phyloP scores from a whole-genome alignment of 2,329 filamentous ascomycete species.

The Pseudonectria foliicola region DNA sequence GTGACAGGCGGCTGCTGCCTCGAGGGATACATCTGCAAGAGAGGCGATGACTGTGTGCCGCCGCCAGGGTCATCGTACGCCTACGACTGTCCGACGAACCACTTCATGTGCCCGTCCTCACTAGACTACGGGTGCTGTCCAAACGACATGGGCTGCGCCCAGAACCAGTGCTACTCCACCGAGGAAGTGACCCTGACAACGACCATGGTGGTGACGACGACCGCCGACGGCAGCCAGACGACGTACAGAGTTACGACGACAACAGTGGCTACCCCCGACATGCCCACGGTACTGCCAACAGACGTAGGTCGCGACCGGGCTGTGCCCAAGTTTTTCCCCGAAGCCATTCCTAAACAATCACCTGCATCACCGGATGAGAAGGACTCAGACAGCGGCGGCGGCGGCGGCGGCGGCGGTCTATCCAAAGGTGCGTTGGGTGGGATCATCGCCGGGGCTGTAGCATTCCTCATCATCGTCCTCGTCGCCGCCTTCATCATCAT shows the following conservation, averaged over 20 bases:
- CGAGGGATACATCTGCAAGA: constrained; percentile 37
- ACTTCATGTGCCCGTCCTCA: constrained; percentile 43
- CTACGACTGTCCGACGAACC: constrained; percentile 36
- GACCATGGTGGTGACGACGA: constrained; percentile 39
- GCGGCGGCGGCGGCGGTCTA: constrained; percentile 26
- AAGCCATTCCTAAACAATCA: constrained; percentile 34
- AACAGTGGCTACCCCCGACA: constrained; percentile 32
- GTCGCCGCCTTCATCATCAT: constrained; percentile 42
- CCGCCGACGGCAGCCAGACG: constrained; percentile 29
- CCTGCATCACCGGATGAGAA: constrained; percentile 23
- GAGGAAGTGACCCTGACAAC: constrained; percentile 37
- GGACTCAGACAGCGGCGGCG: constrained; percentile 15
- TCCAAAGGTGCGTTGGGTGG: constrained; percentile 40
- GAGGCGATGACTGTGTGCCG: constrained; percentile 33
- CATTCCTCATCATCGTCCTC: constrained; percentile 41
- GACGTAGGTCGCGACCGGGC: constrained; percentile 21
- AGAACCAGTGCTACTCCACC: constrained; percentile 41
- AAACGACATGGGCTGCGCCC: constrained; percentile 42
- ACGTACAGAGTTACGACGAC: constrained; percentile 34
- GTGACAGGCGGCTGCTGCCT: constrained; percentile 38
- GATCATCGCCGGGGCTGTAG: constrained; percentile 45
- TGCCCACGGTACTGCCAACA: constrained; percentile 24
- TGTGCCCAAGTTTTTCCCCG: constrained; percentile 38
- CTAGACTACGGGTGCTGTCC: constrained; percentile 47
- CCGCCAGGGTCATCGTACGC: constrained; percentile 35